A percentile compares a stretch with the other conserved stretches of the same genome.
Conservation (phyloP, 495 filamentous ascomycete species). For the Hypomontagnella monticulosa region DNA sequence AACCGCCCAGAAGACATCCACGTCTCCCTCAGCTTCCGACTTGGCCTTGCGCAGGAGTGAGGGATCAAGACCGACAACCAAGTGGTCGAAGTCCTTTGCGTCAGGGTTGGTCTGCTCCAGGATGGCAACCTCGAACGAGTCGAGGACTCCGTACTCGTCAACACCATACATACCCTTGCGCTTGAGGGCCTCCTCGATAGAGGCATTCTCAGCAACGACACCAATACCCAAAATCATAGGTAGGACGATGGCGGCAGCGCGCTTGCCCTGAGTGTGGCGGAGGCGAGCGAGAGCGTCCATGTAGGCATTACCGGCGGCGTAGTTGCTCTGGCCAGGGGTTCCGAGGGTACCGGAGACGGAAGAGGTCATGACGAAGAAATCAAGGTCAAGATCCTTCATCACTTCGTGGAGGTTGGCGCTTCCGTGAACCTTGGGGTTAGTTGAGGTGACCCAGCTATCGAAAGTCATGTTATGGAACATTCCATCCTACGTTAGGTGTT, state of each 20-base stretch:
- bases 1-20: constrained; percentile 39
- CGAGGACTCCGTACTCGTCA: constrained; percentile 49
- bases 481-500: constrained; percentile 42
- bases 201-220: constrained; percentile 50
- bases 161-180: constrained; percentile 53
- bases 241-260: constrained; percentile 44
- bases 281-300: constrained; percentile 48
- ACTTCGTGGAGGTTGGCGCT: constrained; percentile 52
- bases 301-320: constrained; percentile 60
- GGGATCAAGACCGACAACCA: constrained; percentile 52
- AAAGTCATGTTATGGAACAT: constrained; percentile 50
- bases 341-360: constrained; percentile 61
- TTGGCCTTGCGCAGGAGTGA: constrained; percentile 33
- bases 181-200: constrained; percentile 48
- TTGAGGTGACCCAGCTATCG: constrained; percentile 44
- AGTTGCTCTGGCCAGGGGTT: constrained; percentile 56
- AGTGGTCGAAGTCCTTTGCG: constrained; percentile 10
- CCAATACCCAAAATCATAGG: constrained; percentile 53
- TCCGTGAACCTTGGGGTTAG: constrained; percentile 54
- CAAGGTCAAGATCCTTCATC: constrained; percentile 47
- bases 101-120: background rate
- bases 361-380: constrained; percentile 64
- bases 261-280: constrained; percentile 16
- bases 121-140: constrained; percentile 48
- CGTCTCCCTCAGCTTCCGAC: constrained; percentile 12